Evolutionary conservation across 495 filamentous ascomycete species (phyloP).

Genomic region (Xylaria sp.): DNA sequence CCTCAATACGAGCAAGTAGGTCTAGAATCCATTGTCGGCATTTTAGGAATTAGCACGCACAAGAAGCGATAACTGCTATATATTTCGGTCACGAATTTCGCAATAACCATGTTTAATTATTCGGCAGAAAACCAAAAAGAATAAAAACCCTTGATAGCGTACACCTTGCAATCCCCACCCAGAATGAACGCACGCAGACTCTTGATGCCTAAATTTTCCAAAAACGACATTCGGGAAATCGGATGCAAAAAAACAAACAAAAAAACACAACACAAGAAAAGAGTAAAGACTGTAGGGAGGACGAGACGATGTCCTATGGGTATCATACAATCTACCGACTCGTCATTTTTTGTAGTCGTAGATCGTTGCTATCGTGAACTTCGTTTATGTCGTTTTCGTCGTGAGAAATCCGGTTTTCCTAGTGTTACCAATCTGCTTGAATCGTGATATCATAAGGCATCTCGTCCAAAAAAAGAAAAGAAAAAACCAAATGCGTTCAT

Average conservation of each 20-base stretch:
- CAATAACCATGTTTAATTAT: conserved; percentile 1
- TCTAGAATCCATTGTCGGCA: neutral
- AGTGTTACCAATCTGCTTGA: neutral
- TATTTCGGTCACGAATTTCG: neutral
- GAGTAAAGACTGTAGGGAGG: neutral
- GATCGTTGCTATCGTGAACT: conserved; percentile 5
- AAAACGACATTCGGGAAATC: neutral
- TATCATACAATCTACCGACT: conserved; percentile 20
- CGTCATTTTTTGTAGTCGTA: neutral
- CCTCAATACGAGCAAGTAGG: neutral
- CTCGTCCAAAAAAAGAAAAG: neutral
- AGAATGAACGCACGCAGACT: neutral
- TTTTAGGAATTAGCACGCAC: neutral
- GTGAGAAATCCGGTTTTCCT: neutral
- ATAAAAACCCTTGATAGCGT: conserved; percentile 4
- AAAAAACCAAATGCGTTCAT: neutral
- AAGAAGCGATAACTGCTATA: neutral
- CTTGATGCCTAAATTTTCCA: neutral
- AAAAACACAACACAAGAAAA: neutral
- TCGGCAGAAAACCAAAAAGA: neutral
- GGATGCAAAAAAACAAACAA: too few relatives aligned
- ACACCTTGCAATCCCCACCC: conserved; percentile 11
- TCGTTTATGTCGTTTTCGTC: conserved; percentile 7
- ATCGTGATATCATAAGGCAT: neutral
- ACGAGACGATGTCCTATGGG: neutral